Percentiles rank a stretch among this genome's conserved stretches.
These are phyloP conservation scores for Prunus dulcis DNA, from an alignment of 306 rosid species.

Conservation along the genomic window DNA sequence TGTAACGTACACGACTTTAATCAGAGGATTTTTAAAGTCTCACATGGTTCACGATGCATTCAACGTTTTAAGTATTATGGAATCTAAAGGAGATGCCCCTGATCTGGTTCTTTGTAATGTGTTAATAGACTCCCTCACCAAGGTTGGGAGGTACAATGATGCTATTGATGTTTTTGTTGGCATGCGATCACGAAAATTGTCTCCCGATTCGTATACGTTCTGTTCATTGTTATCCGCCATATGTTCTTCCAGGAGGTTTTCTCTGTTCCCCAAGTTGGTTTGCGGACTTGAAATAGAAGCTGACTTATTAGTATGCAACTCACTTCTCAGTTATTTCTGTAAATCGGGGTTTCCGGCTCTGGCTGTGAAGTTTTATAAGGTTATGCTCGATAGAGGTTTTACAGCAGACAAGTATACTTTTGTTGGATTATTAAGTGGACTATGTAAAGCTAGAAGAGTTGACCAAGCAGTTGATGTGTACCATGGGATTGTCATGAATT, in stretches of 20 bases:
- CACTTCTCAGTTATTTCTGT: constrained; percentile 43
- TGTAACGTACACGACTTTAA: constrained; percentile 56
- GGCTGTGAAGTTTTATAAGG: constrained; percentile 40
- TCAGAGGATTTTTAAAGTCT: constrained; percentile 54
- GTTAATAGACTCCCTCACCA: constrained; percentile 52
- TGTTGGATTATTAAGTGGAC: constrained; percentile 52
- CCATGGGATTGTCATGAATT: constrained; percentile 34
- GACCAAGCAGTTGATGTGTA: constrained; percentile 52
- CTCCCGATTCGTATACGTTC: constrained; percentile 52
- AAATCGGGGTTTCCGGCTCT: constrained; percentile 41
- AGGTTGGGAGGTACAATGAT: constrained; percentile 45
- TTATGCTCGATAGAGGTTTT: constrained; percentile 48
- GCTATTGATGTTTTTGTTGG: constrained; percentile 38
- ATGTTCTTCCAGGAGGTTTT: constrained; percentile 37
- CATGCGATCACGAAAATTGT: constrained; percentile 26
- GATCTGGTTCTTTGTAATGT: constrained; percentile 60
- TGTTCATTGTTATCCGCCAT: constrained; percentile 40
- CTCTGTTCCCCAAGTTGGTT: constrained; percentile 40
- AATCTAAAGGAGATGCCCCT: constrained; percentile 33
- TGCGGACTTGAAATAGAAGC: constrained; percentile 25
- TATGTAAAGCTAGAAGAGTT: constrained; percentile 48
- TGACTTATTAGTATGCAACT: constrained; percentile 57
- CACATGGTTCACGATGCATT: constrained; percentile 38
- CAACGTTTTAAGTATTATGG: constrained; percentile 34
- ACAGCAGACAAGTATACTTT: constrained; percentile 56